A percentile compares a stretch with the other conserved stretches of the same genome.
These are phyloP conservation scores for Thielaviopsis punctulata DNA, from an alignment of 2,329 filamentous ascomycete genomes.

Conservation along the genomic window DNA sequence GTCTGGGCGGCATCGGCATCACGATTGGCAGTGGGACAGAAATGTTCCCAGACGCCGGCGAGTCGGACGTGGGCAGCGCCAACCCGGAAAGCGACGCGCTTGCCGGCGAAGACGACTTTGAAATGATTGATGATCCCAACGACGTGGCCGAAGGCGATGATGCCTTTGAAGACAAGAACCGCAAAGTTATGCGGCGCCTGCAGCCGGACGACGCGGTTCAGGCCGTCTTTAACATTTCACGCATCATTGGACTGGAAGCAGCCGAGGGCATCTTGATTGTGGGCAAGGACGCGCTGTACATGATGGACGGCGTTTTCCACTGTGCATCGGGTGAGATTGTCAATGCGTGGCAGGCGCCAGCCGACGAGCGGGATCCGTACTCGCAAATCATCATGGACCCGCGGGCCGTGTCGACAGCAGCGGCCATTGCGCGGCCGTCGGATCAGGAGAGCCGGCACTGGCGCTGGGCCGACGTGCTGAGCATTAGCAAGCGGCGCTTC, in stretches of 20 bases:
- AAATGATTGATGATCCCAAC: conserved; percentile 85
- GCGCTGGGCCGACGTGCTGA: conserved; percentile 89
- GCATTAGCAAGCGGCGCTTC: conserved; percentile 88
- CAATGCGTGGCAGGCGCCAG: conserved; percentile 83
- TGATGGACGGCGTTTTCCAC: conserved; percentile 94
- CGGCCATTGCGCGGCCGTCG: conserved; percentile 18
- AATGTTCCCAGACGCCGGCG: conserved; percentile 3
- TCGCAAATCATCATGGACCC: conserved; percentile 73
- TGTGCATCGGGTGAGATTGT: conserved; percentile 90
- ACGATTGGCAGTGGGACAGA: conserved; percentile 9
- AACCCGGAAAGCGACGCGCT: not conserved
- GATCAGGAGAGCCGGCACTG: conserved; percentile 80
- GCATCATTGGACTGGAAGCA: conserved; percentile 83
- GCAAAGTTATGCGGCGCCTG: conserved; percentile 89
- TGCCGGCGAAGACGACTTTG: conserved; percentile 71
- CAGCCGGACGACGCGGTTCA: conserved; percentile 84
- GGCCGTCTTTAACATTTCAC: conserved; percentile 85
- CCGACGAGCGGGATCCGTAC: conserved; percentile 86
- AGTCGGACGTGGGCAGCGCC: not conserved
- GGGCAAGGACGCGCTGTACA: conserved; percentile 79
- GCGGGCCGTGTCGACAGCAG: not conserved
- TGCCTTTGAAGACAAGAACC: conserved; percentile 83
- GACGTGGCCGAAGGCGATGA: conserved; percentile 57
- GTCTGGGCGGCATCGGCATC: conserved; percentile 15
- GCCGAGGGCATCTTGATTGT: conserved; percentile 87